Base-by-base conservation (phyloP, 2,329 filamentous ascomycete genomes). In the Conoideocrella luteorostrata region DNA sequence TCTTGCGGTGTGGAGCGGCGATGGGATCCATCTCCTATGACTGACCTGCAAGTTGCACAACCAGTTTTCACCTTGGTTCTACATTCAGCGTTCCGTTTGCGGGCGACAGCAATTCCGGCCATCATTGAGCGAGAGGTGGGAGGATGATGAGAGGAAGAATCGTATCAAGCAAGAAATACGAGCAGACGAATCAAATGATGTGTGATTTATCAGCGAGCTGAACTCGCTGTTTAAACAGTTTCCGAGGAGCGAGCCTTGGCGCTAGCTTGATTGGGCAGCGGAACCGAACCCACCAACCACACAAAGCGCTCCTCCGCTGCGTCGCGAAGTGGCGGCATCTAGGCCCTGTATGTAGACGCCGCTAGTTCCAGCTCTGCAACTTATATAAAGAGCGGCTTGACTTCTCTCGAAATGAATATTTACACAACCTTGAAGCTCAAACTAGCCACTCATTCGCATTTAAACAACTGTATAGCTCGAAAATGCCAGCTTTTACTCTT, bases 31-130 rank as follows among this genome's bases (percentile, higher is more conserved):
- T 18, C 26, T 7, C 7, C 26, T 13, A 34, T 18, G 43, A 61
- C 63, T 59, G 17, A 69, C 67, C 65, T 65, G 63, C 67, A 70
- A 41, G 67, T 69, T 52, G 47, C 52, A 52, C 67, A 69, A 38
- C 66, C 67, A 12, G 65, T 69, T 47, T 68, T 69, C 13, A 67
- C 64, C 43, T 68, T 69, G 15, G 56, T 41, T 13, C 39, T 49
- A 13, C 43, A 24, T 33, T 44, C 11, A 33, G 40, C 54, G 35
- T 48, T 60, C 47, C 55, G 54, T 54, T 58, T 61, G 38, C 51
- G 49, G 42, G 49, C 37, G 30, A 50, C 49, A 34, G 7, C 15
- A n/a, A 45, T 52, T 46, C 48, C 44, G 33, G 49, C 33, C 57
- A 63, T 61, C 12, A 40, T 47, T 39, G 23, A 2, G n/a, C 23